Conservation (phyloP, 192 early-diverging fungal species). For the Chytriomyces sp. region DNA sequence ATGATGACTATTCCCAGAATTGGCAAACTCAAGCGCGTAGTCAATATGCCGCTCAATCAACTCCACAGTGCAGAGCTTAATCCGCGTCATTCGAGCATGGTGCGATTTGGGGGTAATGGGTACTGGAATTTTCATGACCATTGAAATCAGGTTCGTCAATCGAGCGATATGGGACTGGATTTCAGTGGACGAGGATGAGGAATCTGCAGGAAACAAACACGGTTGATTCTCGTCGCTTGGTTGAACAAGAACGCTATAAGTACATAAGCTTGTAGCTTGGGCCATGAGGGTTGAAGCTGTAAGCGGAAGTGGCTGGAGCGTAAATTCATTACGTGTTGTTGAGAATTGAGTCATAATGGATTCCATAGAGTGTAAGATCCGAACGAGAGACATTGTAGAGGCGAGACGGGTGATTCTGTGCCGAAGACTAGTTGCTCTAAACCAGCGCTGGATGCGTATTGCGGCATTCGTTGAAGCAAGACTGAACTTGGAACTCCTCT, state of each 20-base stretch:
- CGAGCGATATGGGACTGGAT: background rate
- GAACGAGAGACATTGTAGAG: background rate
- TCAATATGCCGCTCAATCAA: slow-evolving; percentile 10
- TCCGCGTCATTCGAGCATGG: background rate
- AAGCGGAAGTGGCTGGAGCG: background rate
- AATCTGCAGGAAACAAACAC: background rate
- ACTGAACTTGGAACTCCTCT: background rate
- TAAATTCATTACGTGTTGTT: background rate
- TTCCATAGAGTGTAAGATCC: background rate
- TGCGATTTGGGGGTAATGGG: background rate
- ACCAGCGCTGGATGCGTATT: background rate
- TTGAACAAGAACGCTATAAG: no score
- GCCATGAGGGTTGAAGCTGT: background rate
- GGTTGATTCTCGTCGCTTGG: background rate
- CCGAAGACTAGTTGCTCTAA: background rate
- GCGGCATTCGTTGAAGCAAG: background rate
- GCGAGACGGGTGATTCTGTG: background rate
- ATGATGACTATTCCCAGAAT: no score
- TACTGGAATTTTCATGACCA: background rate
- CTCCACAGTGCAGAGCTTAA: slow-evolving; percentile 3
- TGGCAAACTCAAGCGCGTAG: background rate
- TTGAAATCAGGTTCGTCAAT: background rate
- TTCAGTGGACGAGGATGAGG: background rate
- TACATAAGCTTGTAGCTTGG: background rate
- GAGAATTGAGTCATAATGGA: background rate